These are phyloP conservation scores for Arthromyces matolae DNA, from an alignment of 768 basidiomycete species.

Conservation along the genomic window DNA sequence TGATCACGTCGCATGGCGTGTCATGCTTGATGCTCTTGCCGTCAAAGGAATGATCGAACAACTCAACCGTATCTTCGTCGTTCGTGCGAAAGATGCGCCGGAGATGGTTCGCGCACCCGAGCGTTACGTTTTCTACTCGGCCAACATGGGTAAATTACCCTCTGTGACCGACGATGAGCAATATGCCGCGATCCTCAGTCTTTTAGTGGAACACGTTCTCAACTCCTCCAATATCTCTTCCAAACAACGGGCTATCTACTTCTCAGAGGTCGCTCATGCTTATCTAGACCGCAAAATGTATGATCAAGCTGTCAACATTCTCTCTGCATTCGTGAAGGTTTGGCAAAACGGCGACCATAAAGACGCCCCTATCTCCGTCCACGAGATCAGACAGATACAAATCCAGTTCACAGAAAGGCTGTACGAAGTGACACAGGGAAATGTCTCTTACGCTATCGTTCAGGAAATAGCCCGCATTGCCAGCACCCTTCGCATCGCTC, in stretches of 20 bases:
- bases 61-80: constrained; percentile 52
- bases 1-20: constrained; percentile 47
- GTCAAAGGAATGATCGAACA: constrained; percentile 44
- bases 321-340: constrained; percentile 14
- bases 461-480: constrained; percentile 34
- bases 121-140: constrained; percentile 38
- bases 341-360: background rate
- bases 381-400: constrained; percentile 16
- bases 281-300: constrained; percentile 29
- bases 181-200: constrained; percentile 19
- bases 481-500: constrained; percentile 28
- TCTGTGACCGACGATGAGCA: constrained; percentile 16
- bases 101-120: constrained; percentile 33
- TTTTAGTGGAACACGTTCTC: constrained; percentile 14
- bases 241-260: constrained; percentile 9
- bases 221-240: background rate
- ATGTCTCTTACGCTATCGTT: constrained; percentile 25
- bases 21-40: constrained; percentile 59
- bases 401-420: constrained; percentile 23
- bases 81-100: constrained; percentile 34
- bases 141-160: constrained; percentile 28
- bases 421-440: constrained; percentile 16
- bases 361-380: constrained; percentile 1
- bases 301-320: constrained; percentile 17
- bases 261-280: constrained; percentile 24